These are phyloP conservation scores for Scalesia atractyloides DNA, from an alignment of 129 eudicot species.

Conservation along the genomic window DNA sequence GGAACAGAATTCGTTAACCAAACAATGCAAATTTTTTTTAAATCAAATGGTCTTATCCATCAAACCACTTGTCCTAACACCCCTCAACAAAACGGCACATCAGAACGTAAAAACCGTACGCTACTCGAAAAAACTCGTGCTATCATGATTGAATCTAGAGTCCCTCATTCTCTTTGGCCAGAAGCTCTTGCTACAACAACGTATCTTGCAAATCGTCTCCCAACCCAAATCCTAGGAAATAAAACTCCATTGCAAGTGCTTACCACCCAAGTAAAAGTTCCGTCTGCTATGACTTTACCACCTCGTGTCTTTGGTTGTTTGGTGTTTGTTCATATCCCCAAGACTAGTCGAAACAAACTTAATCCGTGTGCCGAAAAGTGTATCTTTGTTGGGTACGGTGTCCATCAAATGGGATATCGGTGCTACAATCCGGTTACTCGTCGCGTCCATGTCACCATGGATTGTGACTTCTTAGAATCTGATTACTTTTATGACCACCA, in stretches of 20 bases:
- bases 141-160: background rate
- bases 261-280: background rate
- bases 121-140: background rate
- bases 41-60: background rate
- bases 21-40: background rate
- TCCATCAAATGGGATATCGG: constrained; percentile 17
- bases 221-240: background rate
- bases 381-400: constrained; percentile 14
- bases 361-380: constrained; percentile 2
- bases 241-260: background rate
- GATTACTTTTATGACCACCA: constrained; percentile 16
- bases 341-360: background rate
- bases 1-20: background rate
- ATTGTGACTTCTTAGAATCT: constrained; percentile 7
- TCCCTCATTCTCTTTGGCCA: background rate
- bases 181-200: background rate
- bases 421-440: constrained; percentile 17
- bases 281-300: background rate
- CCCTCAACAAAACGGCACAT: background rate
- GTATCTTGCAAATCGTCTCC: background rate
- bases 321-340: background rate
- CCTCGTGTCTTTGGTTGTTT: background rate
- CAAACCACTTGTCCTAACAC: background rate
- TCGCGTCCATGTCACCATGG: constrained; percentile 25
- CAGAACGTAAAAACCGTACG: background rate